phyloP scores from a whole-genome alignment of 225 moss, liverwort and hornwort genomes.

The Polytrichum formosum region DNA sequence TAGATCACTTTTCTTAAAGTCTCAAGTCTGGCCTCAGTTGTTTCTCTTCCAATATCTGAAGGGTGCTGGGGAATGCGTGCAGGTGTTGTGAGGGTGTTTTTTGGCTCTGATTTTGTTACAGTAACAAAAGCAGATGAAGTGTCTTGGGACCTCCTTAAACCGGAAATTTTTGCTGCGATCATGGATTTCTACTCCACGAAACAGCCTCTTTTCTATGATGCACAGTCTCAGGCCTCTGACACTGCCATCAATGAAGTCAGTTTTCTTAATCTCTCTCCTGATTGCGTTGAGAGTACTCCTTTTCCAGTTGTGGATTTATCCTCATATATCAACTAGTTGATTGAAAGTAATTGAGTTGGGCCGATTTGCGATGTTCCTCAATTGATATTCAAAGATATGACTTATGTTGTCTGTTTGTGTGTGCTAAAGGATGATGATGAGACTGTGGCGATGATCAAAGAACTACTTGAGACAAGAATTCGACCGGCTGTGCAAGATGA shows the following conservation, averaged over 20 bases:
- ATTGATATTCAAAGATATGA: no score
- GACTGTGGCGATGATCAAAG: constrained; percentile 96
- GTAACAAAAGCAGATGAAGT: constrained; percentile 82
- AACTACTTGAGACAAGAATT: constrained; percentile 86
- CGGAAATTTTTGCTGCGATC: constrained; percentile 85
- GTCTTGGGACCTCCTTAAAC: constrained; percentile 84
- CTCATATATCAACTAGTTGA: no score
- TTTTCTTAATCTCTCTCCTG: neutral
- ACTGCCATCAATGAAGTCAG: constrained; percentile 76
- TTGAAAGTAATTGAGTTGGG: no score
- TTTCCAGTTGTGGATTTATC: no score
- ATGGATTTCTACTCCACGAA: constrained; percentile 94
- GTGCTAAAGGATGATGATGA: constrained; percentile 73
- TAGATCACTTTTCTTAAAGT: no score
- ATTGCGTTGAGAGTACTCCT: no score
- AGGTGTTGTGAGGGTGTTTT: constrained; percentile 84
- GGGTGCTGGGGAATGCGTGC: constrained; percentile 5
- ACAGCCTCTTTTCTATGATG: constrained; percentile 77
- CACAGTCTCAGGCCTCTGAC: constrained; percentile 69
- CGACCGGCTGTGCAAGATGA: constrained; percentile 98
- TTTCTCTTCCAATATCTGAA: neutral
- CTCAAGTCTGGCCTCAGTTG: no score
- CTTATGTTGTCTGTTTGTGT: neutral
- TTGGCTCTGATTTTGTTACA: constrained; percentile 85
- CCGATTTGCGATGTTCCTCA: no score